Base-by-base conservation (phyloP, 176 grass and related monocot genomes). In the Poa pratensis region DNA sequence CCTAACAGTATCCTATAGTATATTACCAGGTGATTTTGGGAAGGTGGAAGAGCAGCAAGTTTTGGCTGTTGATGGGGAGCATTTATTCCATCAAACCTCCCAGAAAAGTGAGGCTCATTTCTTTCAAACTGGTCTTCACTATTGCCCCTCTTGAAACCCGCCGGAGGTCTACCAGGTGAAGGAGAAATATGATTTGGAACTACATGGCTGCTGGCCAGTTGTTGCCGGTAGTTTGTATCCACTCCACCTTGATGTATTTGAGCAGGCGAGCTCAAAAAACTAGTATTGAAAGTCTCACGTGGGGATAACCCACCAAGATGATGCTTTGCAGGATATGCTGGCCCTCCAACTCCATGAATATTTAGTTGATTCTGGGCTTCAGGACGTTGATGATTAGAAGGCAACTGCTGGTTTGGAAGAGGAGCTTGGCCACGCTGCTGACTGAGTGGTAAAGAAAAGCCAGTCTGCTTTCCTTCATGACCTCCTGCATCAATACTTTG, bases 1-100 rank as follows among this genome's bases (percentile, higher is more conserved):
- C 49, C 40, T 87, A 58, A 79, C 5, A 65, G 48, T n/a, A n/a
- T 4, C 43, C 16, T 66, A 51, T 80, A 52, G 35, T 32, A 85
- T 78, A 77, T 87, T 92, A 96, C 88, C 81, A 40, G 82, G 19
- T 23, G 86, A 28, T 75, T 90, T 81, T 89, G 86, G 78, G 89
- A 18, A 59, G 84, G 52, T 23, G 93, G 93, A 27, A 95, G 70
- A 84, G 90, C 75, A 69, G 93, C 88, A 65, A 89, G 82, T 82
- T 93, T 99, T 80, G 96, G 93, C 69, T 94, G 93, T 79, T 90
- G 88, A 32, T 84, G 83, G 20, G 78, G 81, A 81, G 76, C 84
- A 80, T 88, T 89, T 83, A 84, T 63, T 69, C 86, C 90, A 84
- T 92, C 88, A 83, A 92, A 73, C 77, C 88, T 92, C 54, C 76